Base-by-base conservation (phyloP, 2,329 filamentous ascomycete species). In the Lomentospora prolificans region DNA sequence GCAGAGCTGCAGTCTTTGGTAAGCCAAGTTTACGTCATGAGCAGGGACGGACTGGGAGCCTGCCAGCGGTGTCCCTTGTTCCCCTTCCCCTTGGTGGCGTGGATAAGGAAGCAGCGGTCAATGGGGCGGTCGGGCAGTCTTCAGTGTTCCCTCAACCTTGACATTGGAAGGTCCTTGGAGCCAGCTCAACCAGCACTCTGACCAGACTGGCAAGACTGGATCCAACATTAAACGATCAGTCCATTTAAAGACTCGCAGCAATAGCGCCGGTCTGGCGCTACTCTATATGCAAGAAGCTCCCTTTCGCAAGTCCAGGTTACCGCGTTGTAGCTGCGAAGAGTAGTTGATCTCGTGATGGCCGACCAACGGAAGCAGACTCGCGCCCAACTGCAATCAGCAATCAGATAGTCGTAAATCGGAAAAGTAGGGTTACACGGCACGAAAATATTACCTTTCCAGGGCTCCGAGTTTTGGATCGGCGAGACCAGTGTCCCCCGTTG, bases 381-480 rank as follows among this genome's bases (percentile, higher is more conserved):
- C 22, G 8, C 17, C 7, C 44, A 17, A n/a, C n/a, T 48, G 17
- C 7, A 48, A 27, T 6, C 22, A 48, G 17, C 44, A 48, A 48
- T 48, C 44, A 48, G 44, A 19, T 48, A 19, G 10, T 25, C 22
- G 22, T 19, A n/a, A 48, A 48, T 22, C 24, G 17, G 44, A 22
- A 48, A 48, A 27, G 44, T 48, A 48, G 44, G 44, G 44, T 48
- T 48, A 48, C 44, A 48, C 44, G 44, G 44, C 44, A 48, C 44
- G 5, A 22, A 48, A 25, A 48, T 14, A 48, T 25, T 17, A 19
- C 19, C 36, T 41, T 17, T 41, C 33, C n/a, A 41, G 14, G 36
- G 36, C 36, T 41, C 19, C n/a, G 19, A 8, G 19, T 41, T 41
- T 17, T 17, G 36, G n/a, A 41, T 41, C n/a, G 33, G 17, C 14